Base-by-base conservation (phyloP, 169 alveolate species). In the Babesia gibsoni region DNA sequence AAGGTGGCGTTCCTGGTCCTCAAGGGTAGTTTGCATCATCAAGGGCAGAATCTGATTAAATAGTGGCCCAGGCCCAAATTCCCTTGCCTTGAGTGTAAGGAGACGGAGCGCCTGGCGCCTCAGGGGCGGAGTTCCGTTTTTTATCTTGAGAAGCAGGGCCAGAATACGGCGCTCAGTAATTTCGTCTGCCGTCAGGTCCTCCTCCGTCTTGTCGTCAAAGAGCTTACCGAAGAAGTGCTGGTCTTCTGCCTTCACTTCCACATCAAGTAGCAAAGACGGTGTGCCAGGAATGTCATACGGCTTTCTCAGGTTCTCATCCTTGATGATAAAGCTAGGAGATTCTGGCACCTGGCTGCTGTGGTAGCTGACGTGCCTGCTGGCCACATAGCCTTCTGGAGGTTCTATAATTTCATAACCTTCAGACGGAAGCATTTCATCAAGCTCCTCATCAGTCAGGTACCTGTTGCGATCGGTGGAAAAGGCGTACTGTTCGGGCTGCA, bases 61-160 rank as follows among this genome's bases (percentile, higher is more conserved):
- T 25, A 98, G 79, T 1, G 97, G 97, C 4, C 95, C 98, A 0
- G 99, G 98, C 0, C 99, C 99, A 58, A 96, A 93, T 69, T 96
- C 99, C 81, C 98, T 88, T 3, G 99, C 99, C 75, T 95, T 90
- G 65, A 96, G 98, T 12, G 99, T 96, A 33, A 97, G 74, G 67
- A 92, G 91, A 61, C 98, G 93, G 52, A 97, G 65, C 1, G 99
- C 99, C 46, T 94, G 82, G 37, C 98, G 92, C 29, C 99, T 84
- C 89, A 96, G 92, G 23, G 98, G 96, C 20, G 99, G 99, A 0
- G 98, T 94, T 9, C 99, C 99, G 73, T 97, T 96, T 83, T 98
- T 98, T 45, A 98, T 94, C 89, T 97, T 96, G 46, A 98, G 88
- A 52, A 98, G 72, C 37, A 96, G 90, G 50, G 96, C 89, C 92